Conservation (phyloP, 2,329 filamentous ascomycete species). For the Paraphaeosphaeria sporulosa region DNA sequence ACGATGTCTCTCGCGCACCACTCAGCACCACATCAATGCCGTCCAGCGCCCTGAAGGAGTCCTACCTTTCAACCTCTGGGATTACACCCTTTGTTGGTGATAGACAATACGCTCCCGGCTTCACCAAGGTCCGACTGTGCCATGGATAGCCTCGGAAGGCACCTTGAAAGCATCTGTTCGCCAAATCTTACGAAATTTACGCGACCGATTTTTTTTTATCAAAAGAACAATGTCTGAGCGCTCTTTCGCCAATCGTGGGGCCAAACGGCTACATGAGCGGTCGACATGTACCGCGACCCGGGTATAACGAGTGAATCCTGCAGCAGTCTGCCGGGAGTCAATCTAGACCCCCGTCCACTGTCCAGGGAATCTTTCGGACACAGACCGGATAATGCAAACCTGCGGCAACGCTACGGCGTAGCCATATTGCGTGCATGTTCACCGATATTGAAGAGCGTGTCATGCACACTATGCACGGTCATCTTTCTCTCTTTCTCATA, state of each 20-base stretch:
- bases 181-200: not conserved
- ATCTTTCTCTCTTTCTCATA: not conserved
- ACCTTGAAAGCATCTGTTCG: not conserved
- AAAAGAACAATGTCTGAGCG: not conserved
- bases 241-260: not conserved
- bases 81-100: no score
- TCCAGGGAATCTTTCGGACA: not conserved
- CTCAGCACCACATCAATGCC: no score
- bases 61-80: no score
- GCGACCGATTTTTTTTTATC: not conserved
- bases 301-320: not conserved
- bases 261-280: constrained; percentile 1
- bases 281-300: not conserved
- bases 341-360: not conserved
- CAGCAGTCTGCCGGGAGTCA: not conserved
- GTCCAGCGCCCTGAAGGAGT: not conserved
- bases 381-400: constrained; percentile 1
- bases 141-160: not conserved
- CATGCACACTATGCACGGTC: constrained; percentile 1
- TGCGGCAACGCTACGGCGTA: constrained; percentile 5
- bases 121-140: not conserved
- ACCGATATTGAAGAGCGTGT: constrained; percentile 1
- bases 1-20: no score
- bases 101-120: not conserved
- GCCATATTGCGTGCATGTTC: constrained; percentile 8